Percentiles rank a stretch among this genome's conserved stretches.
Conservation (phyloP, 441 rosid species). For the Adansonia gregorii region DNA sequence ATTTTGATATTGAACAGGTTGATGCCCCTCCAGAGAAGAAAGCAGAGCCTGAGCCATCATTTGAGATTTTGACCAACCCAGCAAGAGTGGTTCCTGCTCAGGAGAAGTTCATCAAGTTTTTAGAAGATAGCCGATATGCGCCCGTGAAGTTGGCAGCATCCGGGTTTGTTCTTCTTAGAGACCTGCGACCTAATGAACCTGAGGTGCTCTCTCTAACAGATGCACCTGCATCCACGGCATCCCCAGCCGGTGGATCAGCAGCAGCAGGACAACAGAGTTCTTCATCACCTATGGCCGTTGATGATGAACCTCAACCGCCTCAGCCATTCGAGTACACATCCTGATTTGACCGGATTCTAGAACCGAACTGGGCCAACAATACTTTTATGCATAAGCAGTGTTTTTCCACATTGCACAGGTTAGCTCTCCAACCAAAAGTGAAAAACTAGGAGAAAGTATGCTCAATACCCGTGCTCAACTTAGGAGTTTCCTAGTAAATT, state of each 20-base stretch:
- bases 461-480: no score
- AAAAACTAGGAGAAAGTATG: no score
- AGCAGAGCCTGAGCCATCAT: slow-evolving; percentile 81
- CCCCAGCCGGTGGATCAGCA: slow-evolving; percentile 62
- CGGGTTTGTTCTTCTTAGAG: slow-evolving; percentile 87
- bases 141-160: slow-evolving; percentile 88
- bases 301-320: slow-evolving; percentile 96
- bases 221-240: slow-evolving; percentile 67
- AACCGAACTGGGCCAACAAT: neutral
- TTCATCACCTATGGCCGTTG: slow-evolving; percentile 82
- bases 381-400: no score
- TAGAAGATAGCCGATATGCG: slow-evolving; percentile 81
- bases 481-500: no score
- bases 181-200: slow-evolving; percentile 68
- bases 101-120: slow-evolving; percentile 80
- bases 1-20: slow-evolving; percentile 49
- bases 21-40: slow-evolving; percentile 83
- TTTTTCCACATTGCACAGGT: no score
- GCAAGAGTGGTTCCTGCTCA: slow-evolving; percentile 94
- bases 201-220: slow-evolving; percentile 93
- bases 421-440: no score
- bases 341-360: slow-evolving; percentile 23
- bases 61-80: slow-evolving; percentile 84
- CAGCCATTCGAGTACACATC: slow-evolving; percentile 82
- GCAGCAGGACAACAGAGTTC: slow-evolving; percentile 58